Conservation (phyloP, 495 filamentous ascomycete genomes). For the Zalerion maritima region DNA sequence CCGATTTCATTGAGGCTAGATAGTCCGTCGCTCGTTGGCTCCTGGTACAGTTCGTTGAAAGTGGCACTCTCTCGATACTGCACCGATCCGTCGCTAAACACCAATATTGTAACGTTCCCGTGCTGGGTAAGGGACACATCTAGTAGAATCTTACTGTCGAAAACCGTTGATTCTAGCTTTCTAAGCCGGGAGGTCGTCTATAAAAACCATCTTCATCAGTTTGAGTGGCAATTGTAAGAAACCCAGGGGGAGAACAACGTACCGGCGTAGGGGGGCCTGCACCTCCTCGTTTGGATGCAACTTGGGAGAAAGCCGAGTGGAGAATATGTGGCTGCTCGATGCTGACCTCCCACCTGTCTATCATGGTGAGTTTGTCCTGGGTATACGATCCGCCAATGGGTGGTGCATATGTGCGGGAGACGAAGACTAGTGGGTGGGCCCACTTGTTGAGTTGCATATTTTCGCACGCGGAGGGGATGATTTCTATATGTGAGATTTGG, state of each 20-base stretch:
- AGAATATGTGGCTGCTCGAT: slow-evolving; percentile 40
- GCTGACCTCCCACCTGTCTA: slow-evolving; percentile 67
- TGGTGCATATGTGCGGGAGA: slow-evolving; percentile 51
- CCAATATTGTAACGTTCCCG: slow-evolving; percentile 51
- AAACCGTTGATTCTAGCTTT: slow-evolving; percentile 46
- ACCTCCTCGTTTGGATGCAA: slow-evolving; percentile 48
- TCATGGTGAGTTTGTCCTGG: slow-evolving; percentile 48
- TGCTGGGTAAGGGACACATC: slow-evolving; percentile 48
- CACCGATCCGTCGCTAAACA: slow-evolving; percentile 60
- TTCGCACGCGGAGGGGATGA: slow-evolving; percentile 47
- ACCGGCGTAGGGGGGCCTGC: slow-evolving; percentile 27
- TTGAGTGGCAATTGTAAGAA: slow-evolving; percentile 3
- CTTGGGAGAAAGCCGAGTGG: slow-evolving; percentile 60
- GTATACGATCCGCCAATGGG: slow-evolving; percentile 36
- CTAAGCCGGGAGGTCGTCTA: slow-evolving; percentile 48
- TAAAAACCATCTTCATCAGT: slow-evolving; percentile 7
- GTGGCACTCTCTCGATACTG: slow-evolving; percentile 61
- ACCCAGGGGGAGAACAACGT: slow-evolving; percentile 5
- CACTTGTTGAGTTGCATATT: slow-evolving; percentile 29
- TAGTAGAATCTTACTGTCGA: slow-evolving; percentile 57
- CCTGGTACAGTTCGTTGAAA: slow-evolving; percentile 46
- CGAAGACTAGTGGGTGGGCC: slow-evolving; percentile 48
- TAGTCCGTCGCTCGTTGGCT: slow-evolving; percentile 47
- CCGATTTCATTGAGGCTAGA: slow-evolving; percentile 57
- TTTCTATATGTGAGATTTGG: slow-evolving; percentile 49